Evolutionary conservation across 768 basidiomycete genomes (phyloP).

Genomic region (Sistotremastrum niveocremeum): DNA sequence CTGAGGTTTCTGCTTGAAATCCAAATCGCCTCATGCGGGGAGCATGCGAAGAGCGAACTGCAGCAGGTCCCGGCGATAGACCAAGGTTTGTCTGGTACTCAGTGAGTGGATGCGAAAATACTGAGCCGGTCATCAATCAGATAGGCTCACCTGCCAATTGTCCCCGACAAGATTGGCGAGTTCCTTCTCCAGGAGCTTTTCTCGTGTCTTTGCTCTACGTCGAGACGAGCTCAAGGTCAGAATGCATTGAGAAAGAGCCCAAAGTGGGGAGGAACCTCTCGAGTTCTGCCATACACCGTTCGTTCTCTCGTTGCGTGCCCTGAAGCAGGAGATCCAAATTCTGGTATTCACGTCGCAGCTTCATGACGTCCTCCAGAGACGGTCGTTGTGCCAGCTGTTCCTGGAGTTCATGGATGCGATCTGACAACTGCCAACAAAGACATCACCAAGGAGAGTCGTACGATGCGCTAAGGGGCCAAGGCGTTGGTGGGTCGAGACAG

Average conservation of each 20-base stretch:
- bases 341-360: constrained; percentile 56
- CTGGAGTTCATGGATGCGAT: constrained; percentile 49
- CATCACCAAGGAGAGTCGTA: not conserved
- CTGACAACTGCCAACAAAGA: constrained; percentile 33
- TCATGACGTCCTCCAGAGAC: constrained; percentile 50
- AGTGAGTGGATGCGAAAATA: not conserved
- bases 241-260: not conserved
- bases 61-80: not conserved
- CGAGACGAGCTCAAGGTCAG: not conserved
- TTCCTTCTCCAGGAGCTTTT: constrained; percentile 65
- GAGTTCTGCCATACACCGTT: constrained; percentile 68
- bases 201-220: constrained; percentile 46
- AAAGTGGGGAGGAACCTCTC: constrained; percentile 40
- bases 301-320: constrained; percentile 78
- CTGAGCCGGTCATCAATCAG: not conserved
- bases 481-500: constrained; percentile 1
- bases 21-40: not conserved
- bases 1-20: not conserved
- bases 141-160: constrained; percentile 59
- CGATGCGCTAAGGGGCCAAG: not conserved
- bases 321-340: constrained; percentile 64
- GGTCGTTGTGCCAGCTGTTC: constrained; percentile 54
- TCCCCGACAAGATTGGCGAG: constrained; percentile 58
- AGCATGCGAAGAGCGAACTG: not conserved
- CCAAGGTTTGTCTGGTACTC: not conserved